These are phyloP conservation scores for Jatropha multifida DNA, from an alignment of 441 rosid genomes.

Conservation along the genomic window DNA sequence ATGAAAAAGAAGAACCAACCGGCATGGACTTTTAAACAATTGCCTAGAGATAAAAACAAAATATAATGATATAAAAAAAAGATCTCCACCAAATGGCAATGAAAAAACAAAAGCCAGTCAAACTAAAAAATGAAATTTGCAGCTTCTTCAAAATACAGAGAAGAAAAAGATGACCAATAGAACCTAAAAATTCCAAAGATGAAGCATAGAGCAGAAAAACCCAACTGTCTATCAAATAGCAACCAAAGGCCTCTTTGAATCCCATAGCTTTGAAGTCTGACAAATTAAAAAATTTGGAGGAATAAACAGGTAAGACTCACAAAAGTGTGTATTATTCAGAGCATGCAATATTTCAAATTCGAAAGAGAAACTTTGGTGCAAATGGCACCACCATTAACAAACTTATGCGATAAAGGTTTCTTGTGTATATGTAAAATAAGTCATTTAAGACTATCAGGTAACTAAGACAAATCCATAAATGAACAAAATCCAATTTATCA, in stretches of 20 bases:
- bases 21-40: not conserved
- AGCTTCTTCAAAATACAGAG: not conserved
- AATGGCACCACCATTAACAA: not conserved
- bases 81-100: not conserved
- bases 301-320: not conserved
- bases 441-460: not conserved
- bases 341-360: no score
- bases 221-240: not conserved
- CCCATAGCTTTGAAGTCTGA: not conserved
- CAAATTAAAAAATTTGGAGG: not conserved
- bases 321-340: not conserved
- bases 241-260: not conserved
- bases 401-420: not conserved
- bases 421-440: not conserved
- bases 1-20: not conserved
- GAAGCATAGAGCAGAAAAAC: not conserved
- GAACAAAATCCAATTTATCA: not conserved
- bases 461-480: not conserved
- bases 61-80: not conserved
- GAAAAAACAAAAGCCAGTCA: slow-evolving; percentile 7
- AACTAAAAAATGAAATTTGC: not conserved
- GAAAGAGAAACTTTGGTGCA: no score
- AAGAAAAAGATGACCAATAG: not conserved
- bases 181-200: not conserved
- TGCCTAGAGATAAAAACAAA: not conserved